Percentiles rank a stretch among this genome's conserved stretches.
phyloP scores from a whole-genome alignment of 257 asterid genomes.

The Rehmannia glutinosa region DNA sequence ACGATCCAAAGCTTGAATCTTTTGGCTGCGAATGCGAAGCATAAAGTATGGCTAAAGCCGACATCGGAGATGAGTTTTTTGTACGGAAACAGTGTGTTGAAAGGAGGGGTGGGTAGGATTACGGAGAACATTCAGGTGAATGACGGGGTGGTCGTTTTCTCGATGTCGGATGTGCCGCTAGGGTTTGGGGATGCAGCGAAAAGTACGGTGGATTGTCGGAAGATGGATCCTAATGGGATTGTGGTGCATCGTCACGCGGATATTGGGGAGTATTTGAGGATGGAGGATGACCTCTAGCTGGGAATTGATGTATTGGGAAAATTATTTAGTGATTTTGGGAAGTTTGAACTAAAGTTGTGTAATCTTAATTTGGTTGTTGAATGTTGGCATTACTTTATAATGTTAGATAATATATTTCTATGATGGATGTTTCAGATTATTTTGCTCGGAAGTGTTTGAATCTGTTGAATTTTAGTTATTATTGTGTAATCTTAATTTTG shows the following conservation, averaged over 20 bases:
- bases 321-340: not conserved
- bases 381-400: not conserved
- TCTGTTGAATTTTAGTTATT: not conserved
- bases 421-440: not conserved
- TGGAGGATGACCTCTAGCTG: conserved; percentile 76
- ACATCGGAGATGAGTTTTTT: conserved; percentile 80
- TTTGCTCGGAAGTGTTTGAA: not conserved
- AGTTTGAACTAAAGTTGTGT: not conserved
- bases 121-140: conserved; percentile 74
- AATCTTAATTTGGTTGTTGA: conserved; percentile 4
- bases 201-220: conserved; percentile 78
- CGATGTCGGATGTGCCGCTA: conserved; percentile 83
- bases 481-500: not conserved
- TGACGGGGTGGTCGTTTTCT: conserved; percentile 85
- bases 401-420: not conserved
- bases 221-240: conserved; percentile 82
- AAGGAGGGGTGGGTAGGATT: conserved; percentile 91
- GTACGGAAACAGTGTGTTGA: conserved; percentile 82
- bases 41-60: conserved; percentile 90
- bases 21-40: conserved; percentile 74
- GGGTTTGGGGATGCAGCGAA: conserved; percentile 91
- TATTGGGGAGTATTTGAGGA: conserved; percentile 87
- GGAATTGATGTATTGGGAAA: not conserved
- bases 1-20: conserved; percentile 62
- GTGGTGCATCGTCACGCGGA: conserved; percentile 83